Conservation (phyloP, 2,329 filamentous ascomycete species). For the Aspergillus japonicus region DNA sequence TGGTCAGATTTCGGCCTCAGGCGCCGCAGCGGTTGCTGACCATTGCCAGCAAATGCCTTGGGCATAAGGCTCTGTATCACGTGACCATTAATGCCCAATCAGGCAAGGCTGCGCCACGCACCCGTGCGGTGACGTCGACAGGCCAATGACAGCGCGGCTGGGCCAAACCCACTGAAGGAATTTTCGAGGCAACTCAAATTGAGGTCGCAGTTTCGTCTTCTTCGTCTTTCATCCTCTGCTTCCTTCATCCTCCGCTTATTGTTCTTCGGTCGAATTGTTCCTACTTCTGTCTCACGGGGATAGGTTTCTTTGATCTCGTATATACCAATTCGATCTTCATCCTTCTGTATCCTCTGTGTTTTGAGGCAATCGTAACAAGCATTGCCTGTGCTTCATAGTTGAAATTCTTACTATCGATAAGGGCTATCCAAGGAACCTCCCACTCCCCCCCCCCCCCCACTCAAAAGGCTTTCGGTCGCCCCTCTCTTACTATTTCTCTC, state of each 20-base stretch:
- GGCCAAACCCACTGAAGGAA: slow-evolving; percentile 26
- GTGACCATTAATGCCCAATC: slow-evolving; percentile 21
- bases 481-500: slow-evolving; percentile 16
- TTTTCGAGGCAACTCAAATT: slow-evolving; percentile 20
- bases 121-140: slow-evolving; percentile 28
- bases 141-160: slow-evolving; percentile 23
- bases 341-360: not conserved
- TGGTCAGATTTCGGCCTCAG: not conserved
- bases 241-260: slow-evolving; percentile 1
- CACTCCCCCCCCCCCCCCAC: slow-evolving; percentile 12
- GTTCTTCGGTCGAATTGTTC: not conserved
- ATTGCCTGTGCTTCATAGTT: slow-evolving; percentile 1
- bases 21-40: not conserved
- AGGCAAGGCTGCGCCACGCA: slow-evolving; percentile 22
- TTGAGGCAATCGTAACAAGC: not conserved
- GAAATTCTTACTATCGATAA: slow-evolving; percentile 40
- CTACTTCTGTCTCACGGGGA: not conserved
- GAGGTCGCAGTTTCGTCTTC: not conserved
- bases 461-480: slow-evolving; percentile 27
- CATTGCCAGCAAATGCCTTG: slow-evolving; percentile 8
- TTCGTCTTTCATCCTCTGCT: slow-evolving; percentile 8
- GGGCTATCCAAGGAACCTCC: slow-evolving; percentile 30
- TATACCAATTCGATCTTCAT: not conserved
- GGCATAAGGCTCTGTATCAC: slow-evolving; percentile 16
- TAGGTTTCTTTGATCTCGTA: not conserved